A percentile compares a stretch with the other conserved stretches of the same genome.
Evolutionary conservation across 75 land plant species (phyloP).

Genomic region (Gnetum montanum): DNA sequence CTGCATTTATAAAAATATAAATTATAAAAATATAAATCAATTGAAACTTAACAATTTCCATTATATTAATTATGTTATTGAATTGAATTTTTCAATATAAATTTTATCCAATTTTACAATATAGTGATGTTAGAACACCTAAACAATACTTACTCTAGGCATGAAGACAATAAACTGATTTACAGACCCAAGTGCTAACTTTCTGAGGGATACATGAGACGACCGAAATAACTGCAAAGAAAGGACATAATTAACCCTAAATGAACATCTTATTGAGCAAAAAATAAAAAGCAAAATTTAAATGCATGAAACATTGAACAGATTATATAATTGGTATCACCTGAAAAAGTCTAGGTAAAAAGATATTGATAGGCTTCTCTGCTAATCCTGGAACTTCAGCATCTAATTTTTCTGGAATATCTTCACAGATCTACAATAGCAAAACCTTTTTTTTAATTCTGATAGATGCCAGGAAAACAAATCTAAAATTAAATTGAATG

Average conservation of each 20-base stretch:
- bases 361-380: slow-evolving; percentile 77
- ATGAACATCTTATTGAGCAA: neutral
- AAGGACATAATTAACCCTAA: slow-evolving; percentile 2
- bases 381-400: slow-evolving; percentile 73
- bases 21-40: neutral
- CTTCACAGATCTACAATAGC: slow-evolving; percentile 80
- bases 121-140: too few relatives aligned
- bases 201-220: slow-evolving; percentile 70
- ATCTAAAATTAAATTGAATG: too few relatives aligned
- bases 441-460: neutral
- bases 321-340: slow-evolving; percentile 17
- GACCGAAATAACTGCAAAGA: slow-evolving; percentile 82
- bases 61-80: too few relatives aligned
- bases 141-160: slow-evolving; percentile 70
- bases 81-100: too few relatives aligned
- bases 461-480: too few relatives aligned
- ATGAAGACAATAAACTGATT: slow-evolving; percentile 80
- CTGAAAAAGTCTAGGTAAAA: slow-evolving; percentile 85
- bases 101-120: too few relatives aligned
- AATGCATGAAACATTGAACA: too few relatives aligned
- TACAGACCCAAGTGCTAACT: slow-evolving; percentile 68
- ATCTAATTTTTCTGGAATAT: slow-evolving; percentile 80
- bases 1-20: slow-evolving; percentile 22
- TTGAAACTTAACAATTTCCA: too few relatives aligned
- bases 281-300: neutral